phyloP scores from a whole-genome alignment of 306 rosid species.

The Pyrus pyrifolia region DNA sequence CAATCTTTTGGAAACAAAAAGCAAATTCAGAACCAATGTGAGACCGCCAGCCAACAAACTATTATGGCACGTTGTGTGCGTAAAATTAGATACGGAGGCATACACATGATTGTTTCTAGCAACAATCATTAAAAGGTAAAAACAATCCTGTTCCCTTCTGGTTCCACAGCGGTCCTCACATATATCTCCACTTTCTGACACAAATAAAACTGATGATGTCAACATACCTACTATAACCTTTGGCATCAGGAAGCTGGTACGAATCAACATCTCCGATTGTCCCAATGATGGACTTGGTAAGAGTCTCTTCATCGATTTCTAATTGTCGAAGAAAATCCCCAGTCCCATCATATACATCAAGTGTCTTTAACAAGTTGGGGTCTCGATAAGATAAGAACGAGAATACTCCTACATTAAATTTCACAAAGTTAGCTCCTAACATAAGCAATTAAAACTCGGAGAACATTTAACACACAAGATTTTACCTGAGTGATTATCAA shows the following conservation, averaged over 20 bases:
- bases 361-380: conserved; percentile 92
- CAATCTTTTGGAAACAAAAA: neutral
- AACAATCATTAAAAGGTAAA: neutral
- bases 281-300: conserved; percentile 88
- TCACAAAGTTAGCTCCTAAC: conserved; percentile 24
- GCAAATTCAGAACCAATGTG: conserved; percentile 2
- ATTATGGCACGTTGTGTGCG: neutral
- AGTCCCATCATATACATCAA: conserved; percentile 87
- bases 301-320: conserved; percentile 69
- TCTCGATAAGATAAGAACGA: conserved; percentile 95
- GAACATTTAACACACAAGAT: neutral
- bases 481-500: conserved; percentile 90
- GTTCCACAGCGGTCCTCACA: neutral
- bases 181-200: neutral
- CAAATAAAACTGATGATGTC: neutral
- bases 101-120: neutral
- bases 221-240: conserved; percentile 92
- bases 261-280: conserved; percentile 96
- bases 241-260: conserved; percentile 99
- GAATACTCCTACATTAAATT: conserved; percentile 62
- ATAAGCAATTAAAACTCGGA: conserved; percentile 7
- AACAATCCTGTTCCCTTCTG: neutral
- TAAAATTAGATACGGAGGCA: neutral
- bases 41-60: neutral
- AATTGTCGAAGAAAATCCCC: conserved; percentile 67